These are phyloP conservation scores for Astragalus membranaceus DNA, from an alignment of 306 rosid genomes.

Conservation along the genomic window DNA sequence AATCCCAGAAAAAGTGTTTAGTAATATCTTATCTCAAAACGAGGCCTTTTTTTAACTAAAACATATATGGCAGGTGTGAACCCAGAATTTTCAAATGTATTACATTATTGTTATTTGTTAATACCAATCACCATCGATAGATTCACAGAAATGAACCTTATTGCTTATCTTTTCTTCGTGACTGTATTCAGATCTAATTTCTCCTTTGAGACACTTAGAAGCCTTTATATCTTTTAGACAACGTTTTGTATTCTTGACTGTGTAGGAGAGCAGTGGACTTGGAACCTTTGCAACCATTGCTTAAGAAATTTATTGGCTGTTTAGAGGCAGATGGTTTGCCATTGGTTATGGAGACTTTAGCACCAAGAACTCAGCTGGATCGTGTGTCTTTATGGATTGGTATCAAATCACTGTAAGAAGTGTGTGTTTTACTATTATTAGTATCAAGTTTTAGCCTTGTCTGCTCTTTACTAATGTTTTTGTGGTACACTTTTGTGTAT, in stretches of 20 bases:
- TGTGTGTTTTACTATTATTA: slow-evolving; percentile 25
- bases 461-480: slow-evolving; percentile 16
- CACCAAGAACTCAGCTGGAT: slow-evolving; percentile 63
- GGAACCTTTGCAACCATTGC: slow-evolving; percentile 93
- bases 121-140: background rate
- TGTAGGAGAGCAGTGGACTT: slow-evolving; percentile 69
- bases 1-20: background rate
- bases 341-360: slow-evolving; percentile 39
- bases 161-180: background rate
- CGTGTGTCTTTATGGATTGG: slow-evolving; percentile 87
- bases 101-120: slow-evolving; percentile 3
- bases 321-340: slow-evolving; percentile 70
- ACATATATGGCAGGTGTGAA: background rate
- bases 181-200: slow-evolving; percentile 8
- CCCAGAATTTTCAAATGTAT: background rate
- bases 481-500: slow-evolving; percentile 12
- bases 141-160: slow-evolving; percentile 9
- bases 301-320: slow-evolving; percentile 68
- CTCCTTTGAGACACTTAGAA: background rate
- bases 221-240: background rate
- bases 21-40: slow-evolving; percentile 1
- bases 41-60: background rate
- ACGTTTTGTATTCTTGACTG: background rate
- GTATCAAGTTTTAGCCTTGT: background rate
- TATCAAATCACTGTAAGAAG: slow-evolving; percentile 79